Base-by-base conservation (phyloP, 495 filamentous ascomycete genomes). In the Chaetomium fimeti region DNA sequence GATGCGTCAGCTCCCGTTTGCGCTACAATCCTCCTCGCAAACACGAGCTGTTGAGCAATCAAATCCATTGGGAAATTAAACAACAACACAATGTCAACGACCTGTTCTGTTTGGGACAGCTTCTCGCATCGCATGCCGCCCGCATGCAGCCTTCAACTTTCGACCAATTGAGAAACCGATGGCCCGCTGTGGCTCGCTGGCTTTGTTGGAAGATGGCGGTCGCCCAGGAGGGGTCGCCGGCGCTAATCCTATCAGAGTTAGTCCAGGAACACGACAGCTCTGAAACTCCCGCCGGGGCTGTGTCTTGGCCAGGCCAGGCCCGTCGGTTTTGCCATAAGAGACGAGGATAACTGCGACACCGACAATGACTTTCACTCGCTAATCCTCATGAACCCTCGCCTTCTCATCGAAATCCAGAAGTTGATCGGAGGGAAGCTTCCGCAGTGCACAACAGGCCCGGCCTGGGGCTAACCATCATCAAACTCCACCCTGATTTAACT, bases 251-350 rank as follows among this genome's bases (percentile, higher is more conserved):
- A 61, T 11, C 12, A 2, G 32, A 61, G 8, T 52, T 74, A 71
- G 71, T 40, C 61, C 71, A 74, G 69, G 72, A 71, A 73, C 71
- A 71, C 66, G 36, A 49, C 61, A 53, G 67, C 22, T 67, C 70
- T 74, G 69, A 74, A 74, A 74, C 71, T 67, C 32, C 32, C 32
- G 32, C 32, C 67, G 63, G 68, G 65, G 65, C 52, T 55, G 27
- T 60, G 55, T 60, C 67, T 66, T 66, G 57, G 63, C 63, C 53
- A 47, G 32, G n/a, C n/a, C n/a, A n/a, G 54, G 18, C 56, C 38
- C 5, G 24, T 59, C 38, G 5, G 60, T 18, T 27, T 57, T 5
- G 18, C n/a, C 38, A 49, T 20, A 24, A 49, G 16, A n/a, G 45
- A 20, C n/a, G 45, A 9, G 32, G 8, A 8, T 24, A 60, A n/a